Conservation (phyloP, 2,329 filamentous ascomycete species). For the Hymenoscyphus salicellus region DNA sequence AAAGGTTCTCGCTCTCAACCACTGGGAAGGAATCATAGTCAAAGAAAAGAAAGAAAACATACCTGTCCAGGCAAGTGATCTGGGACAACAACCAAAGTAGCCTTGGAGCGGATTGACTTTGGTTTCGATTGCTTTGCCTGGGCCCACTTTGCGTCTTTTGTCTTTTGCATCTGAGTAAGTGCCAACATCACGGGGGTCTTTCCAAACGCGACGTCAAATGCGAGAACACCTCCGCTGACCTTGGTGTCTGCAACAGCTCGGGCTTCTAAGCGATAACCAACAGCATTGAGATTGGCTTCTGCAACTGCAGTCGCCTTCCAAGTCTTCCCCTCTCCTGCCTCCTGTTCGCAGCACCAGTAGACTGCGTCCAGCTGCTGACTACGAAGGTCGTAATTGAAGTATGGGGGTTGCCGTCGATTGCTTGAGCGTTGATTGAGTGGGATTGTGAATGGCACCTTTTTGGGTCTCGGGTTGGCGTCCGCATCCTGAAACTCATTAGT, state of each 20-base stretch:
- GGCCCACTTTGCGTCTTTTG: conserved; percentile 14
- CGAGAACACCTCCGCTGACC: conserved; percentile 59
- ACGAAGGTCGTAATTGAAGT: not conserved
- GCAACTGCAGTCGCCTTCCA: conserved; percentile 50
- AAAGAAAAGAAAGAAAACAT: too few species aligned
- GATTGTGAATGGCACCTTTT: not conserved
- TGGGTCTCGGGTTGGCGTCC: not conserved
- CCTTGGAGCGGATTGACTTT: conserved; percentile 42
- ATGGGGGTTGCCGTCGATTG: not conserved
- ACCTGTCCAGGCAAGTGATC: conserved; percentile 50
- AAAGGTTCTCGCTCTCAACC: conserved; percentile 50
- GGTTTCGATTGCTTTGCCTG: not conserved
- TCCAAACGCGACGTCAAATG: conserved; percentile 64
- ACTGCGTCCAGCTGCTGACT: not conserved
- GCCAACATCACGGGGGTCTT: conserved; percentile 62
- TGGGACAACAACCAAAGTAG: conserved; percentile 60
- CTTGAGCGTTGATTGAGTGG: not conserved
- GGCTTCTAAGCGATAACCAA: conserved; percentile 58
- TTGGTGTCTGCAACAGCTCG: conserved; percentile 41
- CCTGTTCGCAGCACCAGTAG: conserved; percentile 40
- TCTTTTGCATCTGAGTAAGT: conserved; percentile 49
- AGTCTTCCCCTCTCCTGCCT: conserved; percentile 32
- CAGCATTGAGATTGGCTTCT: conserved; percentile 48
- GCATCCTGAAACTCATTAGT: not conserved
- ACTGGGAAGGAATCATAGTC: too few species aligned